These are phyloP conservation scores for Cercophora samala DNA, from an alignment of 495 filamentous ascomycete species.

Conservation along the genomic window DNA sequence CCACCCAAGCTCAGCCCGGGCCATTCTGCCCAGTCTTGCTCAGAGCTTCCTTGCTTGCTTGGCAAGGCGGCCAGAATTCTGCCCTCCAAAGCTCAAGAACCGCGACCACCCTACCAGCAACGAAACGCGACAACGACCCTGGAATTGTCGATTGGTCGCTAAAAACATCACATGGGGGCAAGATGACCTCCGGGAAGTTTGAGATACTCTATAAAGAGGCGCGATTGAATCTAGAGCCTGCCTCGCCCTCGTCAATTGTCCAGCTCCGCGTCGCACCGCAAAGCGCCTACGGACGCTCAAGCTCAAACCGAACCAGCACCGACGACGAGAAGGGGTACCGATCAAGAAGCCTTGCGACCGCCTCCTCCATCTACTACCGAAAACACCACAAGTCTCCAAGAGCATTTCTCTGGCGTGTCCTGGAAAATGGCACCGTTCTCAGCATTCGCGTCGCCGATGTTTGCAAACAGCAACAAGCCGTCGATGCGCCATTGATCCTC, in stretches of 20 bases:
- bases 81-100: slow-evolving; percentile 25
- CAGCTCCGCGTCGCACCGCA: slow-evolving; percentile 66
- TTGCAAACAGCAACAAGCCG: slow-evolving; percentile 60
- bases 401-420: slow-evolving; percentile 83
- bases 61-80: slow-evolving; percentile 29
- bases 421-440: slow-evolving; percentile 75
- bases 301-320: slow-evolving; percentile 33
- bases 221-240: slow-evolving; percentile 74
- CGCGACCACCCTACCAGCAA: slow-evolving; percentile 24
- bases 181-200: slow-evolving; percentile 42
- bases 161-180: slow-evolving; percentile 35
- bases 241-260: slow-evolving; percentile 63
- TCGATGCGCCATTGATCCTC: slow-evolving; percentile 69
- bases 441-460: slow-evolving; percentile 82
- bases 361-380: slow-evolving; percentile 82
- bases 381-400: slow-evolving; percentile 69
- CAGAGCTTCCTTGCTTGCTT: slow-evolving; percentile 19
- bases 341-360: slow-evolving; percentile 65
- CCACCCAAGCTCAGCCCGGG: not conserved
- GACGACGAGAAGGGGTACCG: slow-evolving; percentile 75
- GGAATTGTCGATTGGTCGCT: slow-evolving; percentile 22
- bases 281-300: slow-evolving; percentile 40
- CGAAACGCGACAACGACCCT: slow-evolving; percentile 24
- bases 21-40: slow-evolving; percentile 15
- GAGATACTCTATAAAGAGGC: slow-evolving; percentile 77